Evolutionary conservation across 2,329 filamentous ascomycete genomes (phyloP).

Genomic region (Colletotrichum spaethianum): DNA sequence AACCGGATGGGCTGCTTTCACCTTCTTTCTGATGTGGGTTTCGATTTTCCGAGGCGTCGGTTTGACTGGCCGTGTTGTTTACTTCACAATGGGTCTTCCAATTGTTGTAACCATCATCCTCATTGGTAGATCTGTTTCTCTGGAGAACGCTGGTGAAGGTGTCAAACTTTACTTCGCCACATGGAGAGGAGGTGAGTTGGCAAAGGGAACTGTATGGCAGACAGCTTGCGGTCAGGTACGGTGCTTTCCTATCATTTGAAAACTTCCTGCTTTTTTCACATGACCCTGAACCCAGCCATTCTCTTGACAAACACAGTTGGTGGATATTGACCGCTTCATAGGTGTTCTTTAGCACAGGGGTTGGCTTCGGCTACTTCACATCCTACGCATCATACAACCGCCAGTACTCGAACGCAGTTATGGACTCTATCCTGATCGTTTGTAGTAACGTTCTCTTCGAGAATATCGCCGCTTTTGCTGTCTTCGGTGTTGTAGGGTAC

Average conservation of each 20-base stretch:
- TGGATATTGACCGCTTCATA: background rate
- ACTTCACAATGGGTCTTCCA: constrained; percentile 74
- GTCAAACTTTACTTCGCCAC: constrained; percentile 62
- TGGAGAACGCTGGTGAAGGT: constrained; percentile 67
- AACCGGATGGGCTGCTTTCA: constrained; percentile 69
- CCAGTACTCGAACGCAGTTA: constrained; percentile 70
- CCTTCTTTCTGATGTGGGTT: constrained; percentile 72
- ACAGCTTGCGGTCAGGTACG: constrained; percentile 67
- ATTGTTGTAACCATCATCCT: constrained; percentile 70
- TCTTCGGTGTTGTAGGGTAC: constrained; percentile 70
- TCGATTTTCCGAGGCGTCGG: constrained; percentile 73
- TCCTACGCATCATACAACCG: constrained; percentile 72
- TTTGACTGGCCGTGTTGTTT: constrained; percentile 70
- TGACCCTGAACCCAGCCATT: background rate
- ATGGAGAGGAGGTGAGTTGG: constrained; percentile 65
- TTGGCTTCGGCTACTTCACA: constrained; percentile 72
- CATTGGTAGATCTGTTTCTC: constrained; percentile 66
- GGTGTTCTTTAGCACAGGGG: constrained; percentile 72
- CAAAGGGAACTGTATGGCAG: constrained; percentile 68
- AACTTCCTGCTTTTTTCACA: background rate
- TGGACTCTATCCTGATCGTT: constrained; percentile 70
- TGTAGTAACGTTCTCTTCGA: constrained; percentile 70
- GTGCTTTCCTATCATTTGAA: too few species aligned
- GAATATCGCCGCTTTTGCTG: constrained; percentile 63
- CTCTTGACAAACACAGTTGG: too few species aligned